Evolutionary conservation across 2,329 filamentous ascomycete species (phyloP), one percentile per base, ranked within the genome.

Genomic region (Alternaria atra): DNA sequence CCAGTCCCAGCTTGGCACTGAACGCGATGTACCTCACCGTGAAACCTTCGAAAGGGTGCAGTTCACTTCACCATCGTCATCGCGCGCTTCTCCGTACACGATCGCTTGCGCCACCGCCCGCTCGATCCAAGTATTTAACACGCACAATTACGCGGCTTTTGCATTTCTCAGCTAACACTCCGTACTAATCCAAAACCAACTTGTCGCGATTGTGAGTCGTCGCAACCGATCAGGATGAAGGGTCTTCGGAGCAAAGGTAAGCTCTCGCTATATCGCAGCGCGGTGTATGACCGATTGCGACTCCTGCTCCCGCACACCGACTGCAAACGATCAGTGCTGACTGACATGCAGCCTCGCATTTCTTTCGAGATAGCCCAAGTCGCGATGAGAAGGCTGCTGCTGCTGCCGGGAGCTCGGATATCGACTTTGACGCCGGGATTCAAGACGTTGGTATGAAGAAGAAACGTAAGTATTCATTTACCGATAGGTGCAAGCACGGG

Each of bases 231-330:
- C 44, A 63, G 10, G 5, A 71, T 70, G 70, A 68, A 68, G 48
- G 65, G 55, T 17, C 60, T 73, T 35, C 67, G 63, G 50, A 51
- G 37, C 20, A 70, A 68, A 65, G 66, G 70, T 66, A 66, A 20
- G 54, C 13, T 51, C 9, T 50, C 43, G 7, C 10, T 29, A 23
- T 27, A 32, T 20, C 17, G 32, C 20, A 43, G 9, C 15, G 40
- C 30, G 20, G 20, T 35, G 23, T 20, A 17, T 34, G 29, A 15
- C 40, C 40, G n/a, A 27, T 10, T 27, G 15, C 20, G 13, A 6
- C 12, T 30, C 30, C n/a, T 5, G 12, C 46, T 9, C 23, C 23
- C 13, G 10, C 10, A 42, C n/a, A 25, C 20, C 15, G 7, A 32
- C 46, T 42, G 30, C 47, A 30, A 29, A 52, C 9, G 17, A 2